Evolutionary conservation across 208 protist genomes (phyloP).

Genomic region (Lotmaria passim): DNA sequence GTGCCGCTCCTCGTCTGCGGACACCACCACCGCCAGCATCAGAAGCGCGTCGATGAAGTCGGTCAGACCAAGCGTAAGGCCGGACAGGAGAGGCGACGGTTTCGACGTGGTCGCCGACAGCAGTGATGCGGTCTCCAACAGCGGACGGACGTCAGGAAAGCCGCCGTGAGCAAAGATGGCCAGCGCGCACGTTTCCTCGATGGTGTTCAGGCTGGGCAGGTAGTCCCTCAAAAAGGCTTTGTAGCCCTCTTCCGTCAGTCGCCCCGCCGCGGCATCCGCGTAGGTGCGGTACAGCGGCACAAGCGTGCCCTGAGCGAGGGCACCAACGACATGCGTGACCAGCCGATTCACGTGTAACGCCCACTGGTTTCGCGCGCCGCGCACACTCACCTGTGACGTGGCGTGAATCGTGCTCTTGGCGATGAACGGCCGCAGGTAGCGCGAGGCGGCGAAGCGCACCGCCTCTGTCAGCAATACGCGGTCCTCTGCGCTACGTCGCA

Average conservation of each 20-base stretch:
- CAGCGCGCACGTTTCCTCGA: constrained; percentile 55
- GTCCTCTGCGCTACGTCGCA: constrained; percentile 76
- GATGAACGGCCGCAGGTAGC: constrained; percentile 72
- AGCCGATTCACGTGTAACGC: constrained; percentile 67
- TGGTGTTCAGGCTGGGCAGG: constrained; percentile 49
- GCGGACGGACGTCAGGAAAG: constrained; percentile 56
- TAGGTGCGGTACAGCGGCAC: constrained; percentile 74
- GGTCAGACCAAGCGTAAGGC: constrained; percentile 50
- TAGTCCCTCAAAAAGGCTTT: constrained; percentile 56
- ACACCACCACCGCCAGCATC: constrained; percentile 84
- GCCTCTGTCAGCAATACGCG: constrained; percentile 62
- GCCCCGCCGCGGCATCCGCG: constrained; percentile 31
- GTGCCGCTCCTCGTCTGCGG: constrained; percentile 60
- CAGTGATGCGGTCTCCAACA: constrained; percentile 26
- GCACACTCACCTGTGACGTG: constrained; percentile 54
- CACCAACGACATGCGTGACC: constrained; percentile 67
- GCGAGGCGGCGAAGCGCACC: constrained; percentile 63
- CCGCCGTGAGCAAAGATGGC: constrained; percentile 69
- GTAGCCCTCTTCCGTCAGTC: constrained; percentile 61
- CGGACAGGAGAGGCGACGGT: constrained; percentile 1
- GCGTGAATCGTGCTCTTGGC: constrained; percentile 53
- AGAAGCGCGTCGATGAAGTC: constrained; percentile 82
- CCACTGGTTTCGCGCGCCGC: constrained; percentile 65
- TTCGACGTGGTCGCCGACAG: constrained; percentile 1
- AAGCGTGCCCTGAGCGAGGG: constrained; percentile 47